Evolutionary conservation across 108 stramenopile genomes (phyloP).

Genomic region (Nannochloropsis salina): DNA sequence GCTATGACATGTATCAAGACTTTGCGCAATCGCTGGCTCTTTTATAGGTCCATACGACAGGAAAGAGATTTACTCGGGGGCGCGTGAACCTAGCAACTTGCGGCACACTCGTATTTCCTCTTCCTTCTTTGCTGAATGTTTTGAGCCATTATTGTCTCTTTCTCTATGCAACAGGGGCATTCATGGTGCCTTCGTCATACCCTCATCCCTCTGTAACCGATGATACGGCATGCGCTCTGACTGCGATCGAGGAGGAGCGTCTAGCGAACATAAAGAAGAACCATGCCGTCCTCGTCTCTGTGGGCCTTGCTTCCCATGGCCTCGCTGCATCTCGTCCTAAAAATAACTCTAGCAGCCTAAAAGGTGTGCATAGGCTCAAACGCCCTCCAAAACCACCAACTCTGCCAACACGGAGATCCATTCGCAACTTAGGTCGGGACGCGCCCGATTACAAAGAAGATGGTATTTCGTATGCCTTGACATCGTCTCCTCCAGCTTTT

Average conservation of each 20-base stretch:
- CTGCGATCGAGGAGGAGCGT: constrained; percentile 1
- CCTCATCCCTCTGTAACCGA: no score
- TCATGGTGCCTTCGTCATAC: no score
- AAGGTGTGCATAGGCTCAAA: not conserved
- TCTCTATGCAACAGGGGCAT: not conserved
- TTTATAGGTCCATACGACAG: no score
- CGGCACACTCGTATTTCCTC: not conserved
- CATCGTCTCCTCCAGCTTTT: not conserved
- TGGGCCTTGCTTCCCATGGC: not conserved
- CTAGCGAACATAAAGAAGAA: not conserved
- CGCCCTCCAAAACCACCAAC: not conserved
- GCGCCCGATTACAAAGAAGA: constrained; percentile 14
- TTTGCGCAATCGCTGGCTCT: no score
- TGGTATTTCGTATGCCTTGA: not conserved
- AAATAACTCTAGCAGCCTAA: no score
- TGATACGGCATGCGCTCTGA: not conserved
- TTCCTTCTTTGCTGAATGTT: not conserved
- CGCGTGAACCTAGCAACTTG: no score
- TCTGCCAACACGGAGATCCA: not conserved
- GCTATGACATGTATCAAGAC: no score
- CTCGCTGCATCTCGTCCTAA: no score
- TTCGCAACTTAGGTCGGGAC: constrained; percentile 5
- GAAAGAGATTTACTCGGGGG: no score
- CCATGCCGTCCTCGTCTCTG: constrained; percentile 4
- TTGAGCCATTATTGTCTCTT: not conserved